A percentile compares a stretch with the other conserved stretches of the same genome.
phyloP scores from a whole-genome alignment of 352 stramenopile species.

The Halophytophthora polymorphica region DNA sequence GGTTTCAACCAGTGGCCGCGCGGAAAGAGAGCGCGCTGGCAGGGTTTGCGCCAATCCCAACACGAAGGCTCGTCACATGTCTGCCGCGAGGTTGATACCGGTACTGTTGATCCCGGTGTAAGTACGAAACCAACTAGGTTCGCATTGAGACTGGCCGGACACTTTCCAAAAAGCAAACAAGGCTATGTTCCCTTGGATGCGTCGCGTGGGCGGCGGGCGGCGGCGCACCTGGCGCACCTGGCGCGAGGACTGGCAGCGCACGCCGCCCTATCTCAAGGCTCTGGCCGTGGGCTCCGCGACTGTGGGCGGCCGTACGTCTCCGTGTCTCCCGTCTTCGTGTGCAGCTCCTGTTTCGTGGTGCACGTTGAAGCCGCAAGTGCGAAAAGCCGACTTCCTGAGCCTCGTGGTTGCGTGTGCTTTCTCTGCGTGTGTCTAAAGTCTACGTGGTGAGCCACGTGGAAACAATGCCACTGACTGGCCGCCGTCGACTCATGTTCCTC shows the following conservation, averaged over 20 bases:
- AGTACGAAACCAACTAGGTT: background rate
- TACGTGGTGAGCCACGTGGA: conserved; percentile 51
- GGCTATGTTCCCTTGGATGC: background rate
- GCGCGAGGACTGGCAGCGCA: conserved; percentile 31
- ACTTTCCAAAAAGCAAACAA: too few species aligned
- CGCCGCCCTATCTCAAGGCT: conserved; percentile 35
- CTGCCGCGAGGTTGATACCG: background rate
- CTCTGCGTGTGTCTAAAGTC: conserved; percentile 1
- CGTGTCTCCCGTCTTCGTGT: background rate
- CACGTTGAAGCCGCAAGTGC: background rate
- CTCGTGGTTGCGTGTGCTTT: background rate
- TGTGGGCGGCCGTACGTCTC: conserved; percentile 25
- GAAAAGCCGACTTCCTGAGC: background rate
- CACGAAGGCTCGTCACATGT: background rate
- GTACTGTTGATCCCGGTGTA: background rate
- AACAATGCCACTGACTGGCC: conserved; percentile 55
- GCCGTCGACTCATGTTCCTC: conserved; percentile 63
- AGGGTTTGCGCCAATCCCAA: too few species aligned
- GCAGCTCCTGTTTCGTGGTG: background rate
- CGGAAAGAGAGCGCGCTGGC: too few species aligned
- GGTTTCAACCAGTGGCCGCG: conserved; percentile 10
- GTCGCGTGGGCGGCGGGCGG: background rate
- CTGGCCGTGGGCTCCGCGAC: conserved; percentile 22
- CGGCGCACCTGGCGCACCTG: conserved; percentile 8
- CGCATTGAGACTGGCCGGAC: conserved; percentile 2